Base-by-base conservation (phyloP, 345 rosid species). In the Gossypium stocksii region DNA sequence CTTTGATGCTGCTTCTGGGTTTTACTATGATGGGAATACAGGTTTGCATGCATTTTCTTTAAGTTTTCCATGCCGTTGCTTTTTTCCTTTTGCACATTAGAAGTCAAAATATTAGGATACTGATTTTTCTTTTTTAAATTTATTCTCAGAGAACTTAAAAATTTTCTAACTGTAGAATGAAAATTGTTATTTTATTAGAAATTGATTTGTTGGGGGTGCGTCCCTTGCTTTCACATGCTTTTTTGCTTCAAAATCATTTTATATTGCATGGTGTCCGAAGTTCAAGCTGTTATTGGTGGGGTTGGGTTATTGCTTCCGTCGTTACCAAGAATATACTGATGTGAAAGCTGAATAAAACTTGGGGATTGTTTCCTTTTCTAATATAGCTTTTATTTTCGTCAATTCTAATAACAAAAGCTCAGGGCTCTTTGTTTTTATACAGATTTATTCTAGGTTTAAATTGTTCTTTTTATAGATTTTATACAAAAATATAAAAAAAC, bases 1-100 rank as follows among this genome's bases (percentile, higher is more conserved):
- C 87, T 95, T 88, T 70, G 98, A 95, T 85, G 97, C 98, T 79
- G 92, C 93, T 77, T 93, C 99, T 78, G 97, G 97, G 73, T 95
- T 93, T 84, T 95, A 95, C 89, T 93, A 90, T 61, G 99, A 95
- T 75, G 97, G 98, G 81, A 90, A 87, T 83, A 83, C 98, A 85
- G 99, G 99, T 93, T 61, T 46, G 52, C 59, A 73, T 46, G 48
- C 57, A 2, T 45, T 68, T 72, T 59, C n/a, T 58, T 51, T 14
- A 53, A 34, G 41, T 58, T 53, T n/a, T 43, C 53, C 2, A 14
- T 14, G 66, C 48, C 9, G 0, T 27, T 9, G 20, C 1, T 25
- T 23, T 52, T 29, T 29, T 70, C 41, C 41, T 34, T 11, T 60
- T 6, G 61, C 17, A 10, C 9, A 2, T 70, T 5, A 70, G 46